Evolutionary conservation across 139 green algal genomes (phyloP), one percentile per base, ranked within the genome.

Genomic region (Chlamydomonas sp.): DNA sequence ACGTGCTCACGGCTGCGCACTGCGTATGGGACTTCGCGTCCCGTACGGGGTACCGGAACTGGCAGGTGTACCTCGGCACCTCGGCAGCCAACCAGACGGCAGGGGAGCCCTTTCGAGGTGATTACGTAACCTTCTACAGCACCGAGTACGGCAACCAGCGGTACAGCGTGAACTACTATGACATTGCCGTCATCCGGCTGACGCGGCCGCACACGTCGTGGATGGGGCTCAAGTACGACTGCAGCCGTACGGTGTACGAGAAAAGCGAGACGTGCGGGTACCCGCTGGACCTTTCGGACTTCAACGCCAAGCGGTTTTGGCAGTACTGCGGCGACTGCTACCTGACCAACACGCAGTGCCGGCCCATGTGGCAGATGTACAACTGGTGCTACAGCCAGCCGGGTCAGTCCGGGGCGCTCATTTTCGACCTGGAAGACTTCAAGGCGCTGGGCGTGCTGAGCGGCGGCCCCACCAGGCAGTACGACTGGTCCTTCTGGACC

Each of bases 11-110:
- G 3, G 90, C 90, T 1, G 90, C 84, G 16, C 90, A 93, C 77
- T 93, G 90, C 76, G 79, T 93, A 1, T 93, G 87, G 87, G 87
- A 93, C 64, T 87, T 91, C n/a, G n/a, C 74, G 6, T 69, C 79
- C 84, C 68, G 49, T 75, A 72, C 64, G 76, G 90, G 79, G 58
- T 88, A 78, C 66, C 10, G 16, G 6, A 10, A 83, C 66, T 88
- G 75, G 75, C 75, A 62, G 20, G 74, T 88, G 5, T 83, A n/a
- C 31, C 84, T 75, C 0, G 84, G 58, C 2, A 12, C 71, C 0
- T 60, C 63, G 2, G 17, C 60, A 3, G 77, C 67, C 84, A 12
- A 4, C 5, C 57, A 17, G 7, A 0, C 31, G 3, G 1, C 69
- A n/a, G 15, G 72, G 0, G 17, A 31, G 18, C 20, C 15, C n/a